Percentiles rank a stretch among this genome's conserved stretches.
Conservation (phyloP, 177 flowering plant species). For the Vitis hybrid region DNA sequence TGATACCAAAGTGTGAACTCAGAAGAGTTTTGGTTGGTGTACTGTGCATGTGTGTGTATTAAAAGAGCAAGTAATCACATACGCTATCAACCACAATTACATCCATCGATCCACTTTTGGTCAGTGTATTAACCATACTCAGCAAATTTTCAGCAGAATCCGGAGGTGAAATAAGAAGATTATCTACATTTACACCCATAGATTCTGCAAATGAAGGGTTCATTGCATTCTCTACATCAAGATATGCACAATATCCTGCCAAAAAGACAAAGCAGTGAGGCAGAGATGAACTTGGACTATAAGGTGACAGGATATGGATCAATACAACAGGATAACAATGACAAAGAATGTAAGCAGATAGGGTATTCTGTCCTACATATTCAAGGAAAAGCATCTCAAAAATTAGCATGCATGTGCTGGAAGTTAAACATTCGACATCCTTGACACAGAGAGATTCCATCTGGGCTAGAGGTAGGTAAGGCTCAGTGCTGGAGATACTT, state of each 20-base stretch:
- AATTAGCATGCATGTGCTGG: too few relatives aligned
- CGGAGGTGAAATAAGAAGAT: slow-evolving; percentile 71
- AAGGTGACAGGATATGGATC: not conserved
- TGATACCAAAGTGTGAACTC: not conserved
- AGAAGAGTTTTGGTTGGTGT: too few relatives aligned
- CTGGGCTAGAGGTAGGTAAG: too few relatives aligned
- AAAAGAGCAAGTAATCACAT: slow-evolving; percentile 26
- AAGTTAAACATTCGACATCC: too few relatives aligned
- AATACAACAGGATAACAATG: not conserved
- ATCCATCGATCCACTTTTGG: slow-evolving; percentile 74
- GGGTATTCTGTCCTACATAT: not conserved
- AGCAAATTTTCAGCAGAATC: slow-evolving; percentile 80
- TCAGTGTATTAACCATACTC: slow-evolving; percentile 62
- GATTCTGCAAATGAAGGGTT: slow-evolving; percentile 66
- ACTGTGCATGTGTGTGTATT: too few relatives aligned
- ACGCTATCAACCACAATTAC: slow-evolving; percentile 93
- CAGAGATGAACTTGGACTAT: not conserved
- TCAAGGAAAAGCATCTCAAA: too few relatives aligned
- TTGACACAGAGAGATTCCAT: too few relatives aligned
- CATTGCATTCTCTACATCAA: slow-evolving; percentile 88
- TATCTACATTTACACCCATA: slow-evolving; percentile 67
- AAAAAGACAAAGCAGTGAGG: slow-evolving; percentile 5
- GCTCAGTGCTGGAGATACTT: too few relatives aligned
- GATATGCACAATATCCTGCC: slow-evolving; percentile 88
- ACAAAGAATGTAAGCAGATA: not conserved